Percentiles rank a stretch among this genome's conserved stretches.
Conservation (phyloP, 2,329 filamentous ascomycete genomes). For the Didymella keratinophila region DNA sequence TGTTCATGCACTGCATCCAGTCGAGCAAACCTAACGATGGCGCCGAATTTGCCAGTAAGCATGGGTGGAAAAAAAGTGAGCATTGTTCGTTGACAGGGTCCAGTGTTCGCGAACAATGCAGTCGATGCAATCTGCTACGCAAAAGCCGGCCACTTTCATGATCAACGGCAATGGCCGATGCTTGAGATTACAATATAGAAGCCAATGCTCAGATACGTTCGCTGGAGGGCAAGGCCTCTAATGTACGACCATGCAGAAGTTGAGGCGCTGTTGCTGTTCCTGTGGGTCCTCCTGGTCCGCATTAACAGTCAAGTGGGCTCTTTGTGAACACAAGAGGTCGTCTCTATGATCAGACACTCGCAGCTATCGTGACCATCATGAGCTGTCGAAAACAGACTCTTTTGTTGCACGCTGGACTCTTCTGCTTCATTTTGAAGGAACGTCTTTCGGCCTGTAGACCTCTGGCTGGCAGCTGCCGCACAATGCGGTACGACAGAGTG, state of each 20-base stretch:
- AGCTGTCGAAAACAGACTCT: too few relatives aligned
- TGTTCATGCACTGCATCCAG: neutral
- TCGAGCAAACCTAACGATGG: neutral
- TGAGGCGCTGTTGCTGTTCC: neutral
- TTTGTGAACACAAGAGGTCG: neutral
- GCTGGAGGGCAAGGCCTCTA: neutral
- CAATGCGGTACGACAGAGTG: too few relatives aligned
- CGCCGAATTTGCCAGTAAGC: neutral
- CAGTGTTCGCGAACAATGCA: neutral
- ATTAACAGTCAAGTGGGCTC: neutral
- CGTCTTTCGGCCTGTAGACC: neutral
- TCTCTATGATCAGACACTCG: neutral
- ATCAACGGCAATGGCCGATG: neutral
- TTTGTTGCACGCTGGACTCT: too few relatives aligned
- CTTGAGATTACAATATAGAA: neutral
- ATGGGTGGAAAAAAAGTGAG: neutral
- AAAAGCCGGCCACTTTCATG: neutral
- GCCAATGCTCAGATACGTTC: neutral
- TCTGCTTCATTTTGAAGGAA: neutral
- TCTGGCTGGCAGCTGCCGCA: too few relatives aligned
- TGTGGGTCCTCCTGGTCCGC: neutral
- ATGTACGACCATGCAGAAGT: neutral
- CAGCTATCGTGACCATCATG: neutral
- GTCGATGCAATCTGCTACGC: neutral
- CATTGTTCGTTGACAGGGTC: neutral